Evolutionary conservation across 2,329 filamentous ascomycete species (phyloP), one percentile per base, ranked within the genome.

Genomic region (Coleophoma cylindrospora): DNA sequence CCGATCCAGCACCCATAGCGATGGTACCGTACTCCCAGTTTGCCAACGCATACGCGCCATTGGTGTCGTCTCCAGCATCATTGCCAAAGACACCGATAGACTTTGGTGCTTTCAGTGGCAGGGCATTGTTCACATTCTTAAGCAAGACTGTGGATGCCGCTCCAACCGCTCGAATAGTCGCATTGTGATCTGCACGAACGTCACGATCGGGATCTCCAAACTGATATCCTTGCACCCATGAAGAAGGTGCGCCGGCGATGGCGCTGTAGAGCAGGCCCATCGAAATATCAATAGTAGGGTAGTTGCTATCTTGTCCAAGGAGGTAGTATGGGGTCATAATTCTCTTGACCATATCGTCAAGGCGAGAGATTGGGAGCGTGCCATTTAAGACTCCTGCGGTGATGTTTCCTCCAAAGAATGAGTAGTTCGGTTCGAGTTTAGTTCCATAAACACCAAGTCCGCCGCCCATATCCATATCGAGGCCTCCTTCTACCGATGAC

Each of bases 91-190:
- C 56, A 1, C 81, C 79, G 37, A 86, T 54, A 53, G 77, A 58
- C 51, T 70, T 67, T 13, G 69, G 70, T 10, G 64, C 63, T 22
- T 70, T 69, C 10, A 80, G 64, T 1, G 77, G 77, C 1, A 81
- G 66, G 3, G 72, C 63, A 14, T 66, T 63, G n/a, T 66, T 64
- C 49, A 70, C 67, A 48, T 81, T 80, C 68, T 86, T 86, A 21
- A 87, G 68, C 33, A 86, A 63, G 15, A 84, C 81, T 50, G 83
- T 79, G 6, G 82, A 80, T 63, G 86, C 82, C 2, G 76, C 75
- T 6, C 79, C 83, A 34, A 86, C 70, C 44, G 75, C 66, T 22
- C 81, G 77, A 14, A 79, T 80, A 2, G 83, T 60, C 34, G 68
- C 66, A 34, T 74, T 70, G 57, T 85, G 80, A 10, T 76, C 69